Evolutionary conservation across 768 basidiomycete genomes (phyloP).

Genomic region (Tricholoma furcatifolium): DNA sequence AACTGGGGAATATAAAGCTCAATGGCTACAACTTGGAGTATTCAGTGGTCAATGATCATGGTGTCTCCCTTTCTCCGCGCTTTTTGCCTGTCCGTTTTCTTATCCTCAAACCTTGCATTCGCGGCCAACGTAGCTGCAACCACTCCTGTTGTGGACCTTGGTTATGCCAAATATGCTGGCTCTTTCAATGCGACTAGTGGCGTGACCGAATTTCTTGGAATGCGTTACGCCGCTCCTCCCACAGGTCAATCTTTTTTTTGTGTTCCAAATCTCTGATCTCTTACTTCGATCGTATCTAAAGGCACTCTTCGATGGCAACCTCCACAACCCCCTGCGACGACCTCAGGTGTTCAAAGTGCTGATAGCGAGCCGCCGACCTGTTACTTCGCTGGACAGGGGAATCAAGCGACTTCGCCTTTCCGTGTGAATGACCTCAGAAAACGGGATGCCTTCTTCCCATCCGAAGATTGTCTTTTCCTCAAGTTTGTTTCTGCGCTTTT

Average conservation of each 20-base stretch:
- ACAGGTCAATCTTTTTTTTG: conserved; percentile 26
- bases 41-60: neutral
- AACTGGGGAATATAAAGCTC: neutral
- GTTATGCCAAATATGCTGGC: conserved; percentile 45
- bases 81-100: neutral
- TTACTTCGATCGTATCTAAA: conserved; percentile 8
- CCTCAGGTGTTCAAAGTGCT: conserved; percentile 29
- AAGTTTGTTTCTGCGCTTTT: conserved; percentile 23
- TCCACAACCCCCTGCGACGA: conserved; percentile 29
- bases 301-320: conserved; percentile 35
- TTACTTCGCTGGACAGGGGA: conserved; percentile 27
- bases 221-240: conserved; percentile 53
- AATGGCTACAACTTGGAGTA: neutral
- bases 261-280: neutral
- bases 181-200: conserved; percentile 28
- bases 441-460: conserved; percentile 11
- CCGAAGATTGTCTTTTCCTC: conserved; percentile 42
- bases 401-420: conserved; percentile 30
- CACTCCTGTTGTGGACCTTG: conserved; percentile 36
- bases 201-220: conserved; percentile 40
- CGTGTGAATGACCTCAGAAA: conserved; percentile 9
- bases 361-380: conserved; percentile 33
- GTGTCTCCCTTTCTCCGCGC: neutral
- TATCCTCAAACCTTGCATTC: neutral
- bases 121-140: neutral